Base-by-base conservation (phyloP, 306 rosid genomes). In the Quercus dentata region DNA sequence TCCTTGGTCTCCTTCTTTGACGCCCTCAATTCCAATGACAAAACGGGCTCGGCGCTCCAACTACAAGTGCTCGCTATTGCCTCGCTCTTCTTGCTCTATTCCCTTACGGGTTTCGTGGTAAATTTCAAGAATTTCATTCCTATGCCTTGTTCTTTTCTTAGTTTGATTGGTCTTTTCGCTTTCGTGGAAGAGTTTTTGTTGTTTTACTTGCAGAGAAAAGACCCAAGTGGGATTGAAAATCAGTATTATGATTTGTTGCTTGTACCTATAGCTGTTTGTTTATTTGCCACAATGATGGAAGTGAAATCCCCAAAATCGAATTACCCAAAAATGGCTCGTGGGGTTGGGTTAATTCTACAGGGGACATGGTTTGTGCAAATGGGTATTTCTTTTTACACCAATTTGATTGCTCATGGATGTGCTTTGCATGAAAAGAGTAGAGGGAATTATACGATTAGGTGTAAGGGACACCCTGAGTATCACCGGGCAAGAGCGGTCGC, bases 401-500 rank as follows among this genome's bases (percentile, higher is more conserved):
- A 41, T 15, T 81, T 86, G 89, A 84, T 91, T 13, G 82, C 97
- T 5, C 80, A 87, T 4, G 99, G 97, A 6, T 94, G 99, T 44
- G 52, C 64, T 25, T 18, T 92, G 84, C 89, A 87, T 78, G 57
- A 56, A 31, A 83, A 81, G 80, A 94, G 97, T 38, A 82, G 90
- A 54, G 99, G 97, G 71, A 94, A 94, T 78, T 92, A 86, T 80
- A 92, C 91, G 1, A 28, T 92, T 13, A 84, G 79, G 70, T 94
- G 99, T 62, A 91, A 90, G 68, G 99, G 91, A 0, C 97, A 92
- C 73, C 68, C 83, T 21, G 95, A 91, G 20, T 91, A 81, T 80
- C 98, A 92, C 80, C 82, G 98, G 62, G 98, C 94, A 38, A 90
- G 94, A 58, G 97, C 97, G 10, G 86, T 94, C n/a, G 97, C 97